Evolutionary conservation across 2,329 filamentous ascomycete species (phyloP).

Genomic region (Elsinoe perseae): DNA sequence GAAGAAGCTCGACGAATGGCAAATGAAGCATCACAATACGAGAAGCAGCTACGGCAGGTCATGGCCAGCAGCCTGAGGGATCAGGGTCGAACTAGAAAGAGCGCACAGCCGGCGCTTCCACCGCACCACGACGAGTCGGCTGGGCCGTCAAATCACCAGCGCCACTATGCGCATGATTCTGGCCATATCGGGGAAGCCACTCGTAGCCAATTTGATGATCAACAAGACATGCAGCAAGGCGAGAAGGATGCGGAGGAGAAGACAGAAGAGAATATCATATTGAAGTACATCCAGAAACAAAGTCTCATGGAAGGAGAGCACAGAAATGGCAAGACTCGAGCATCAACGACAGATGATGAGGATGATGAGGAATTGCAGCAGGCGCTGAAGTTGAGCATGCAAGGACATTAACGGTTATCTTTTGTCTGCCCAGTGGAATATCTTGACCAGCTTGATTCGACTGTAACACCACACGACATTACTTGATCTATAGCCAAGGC

Average conservation of each 20-base stretch:
- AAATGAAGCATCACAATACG: neutral
- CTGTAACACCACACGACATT: no score
- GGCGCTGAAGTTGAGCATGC: constrained; percentile 52
- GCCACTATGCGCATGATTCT: constrained; percentile 22
- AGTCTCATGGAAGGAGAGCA: constrained; percentile 16
- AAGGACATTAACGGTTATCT: constrained; percentile 16
- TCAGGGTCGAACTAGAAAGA: no score
- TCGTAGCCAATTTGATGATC: neutral
- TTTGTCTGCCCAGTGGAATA: no score
- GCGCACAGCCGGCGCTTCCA: no score
- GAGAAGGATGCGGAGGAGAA: constrained; percentile 12
- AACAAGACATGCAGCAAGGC: neutral
- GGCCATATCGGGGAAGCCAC: constrained; percentile 20
- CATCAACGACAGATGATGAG: constrained; percentile 3
- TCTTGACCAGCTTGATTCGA: no score
- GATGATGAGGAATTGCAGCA: constrained; percentile 46
- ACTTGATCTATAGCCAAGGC: no score
- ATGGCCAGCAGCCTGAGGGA: no score
- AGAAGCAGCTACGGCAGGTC: neutral
- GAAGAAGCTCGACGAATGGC: constrained; percentile 11
- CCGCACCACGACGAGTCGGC: neutral
- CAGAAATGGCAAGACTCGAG: neutral
- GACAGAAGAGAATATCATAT: constrained; percentile 17
- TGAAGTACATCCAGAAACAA: constrained; percentile 16
- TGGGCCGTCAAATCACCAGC: neutral